Evolutionary conservation across 495 filamentous ascomycete species (phyloP).

Genomic region (Neurospora intermedia): DNA sequence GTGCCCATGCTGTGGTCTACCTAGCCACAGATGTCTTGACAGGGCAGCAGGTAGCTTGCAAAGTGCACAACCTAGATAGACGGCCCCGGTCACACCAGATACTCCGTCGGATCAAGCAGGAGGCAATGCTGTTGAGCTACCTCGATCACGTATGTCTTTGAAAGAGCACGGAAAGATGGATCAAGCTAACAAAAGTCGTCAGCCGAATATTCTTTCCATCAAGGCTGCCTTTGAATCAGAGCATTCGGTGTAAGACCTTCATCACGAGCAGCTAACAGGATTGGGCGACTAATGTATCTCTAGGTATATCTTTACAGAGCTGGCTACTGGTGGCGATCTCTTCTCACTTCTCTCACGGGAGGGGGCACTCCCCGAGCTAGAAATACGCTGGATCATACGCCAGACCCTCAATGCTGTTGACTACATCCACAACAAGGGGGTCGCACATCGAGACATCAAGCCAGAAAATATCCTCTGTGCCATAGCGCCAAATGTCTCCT

Average conservation of each 20-base stretch:
- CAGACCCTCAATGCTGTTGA: slow-evolving; percentile 70
- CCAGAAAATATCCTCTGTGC: slow-evolving; percentile 85
- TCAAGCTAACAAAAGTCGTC: not conserved
- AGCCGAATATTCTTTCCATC: slow-evolving; percentile 54
- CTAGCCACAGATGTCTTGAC: slow-evolving; percentile 60
- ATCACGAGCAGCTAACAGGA: not conserved
- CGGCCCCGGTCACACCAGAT: not conserved
- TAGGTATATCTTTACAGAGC: slow-evolving; percentile 56
- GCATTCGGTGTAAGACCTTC: slow-evolving; percentile 37
- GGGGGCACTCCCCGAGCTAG: slow-evolving; percentile 47
- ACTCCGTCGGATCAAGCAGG: slow-evolving; percentile 27
- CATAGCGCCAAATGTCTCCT: slow-evolving; percentile 39
- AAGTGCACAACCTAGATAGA: slow-evolving; percentile 35
- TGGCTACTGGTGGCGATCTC: slow-evolving; percentile 56
- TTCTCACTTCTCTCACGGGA: slow-evolving; percentile 41
- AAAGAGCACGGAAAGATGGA: not conserved
- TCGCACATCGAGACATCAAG: slow-evolving; percentile 91
- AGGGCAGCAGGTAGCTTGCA: slow-evolving; percentile 69
- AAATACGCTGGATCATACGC: slow-evolving; percentile 71
- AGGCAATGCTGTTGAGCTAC: slow-evolving; percentile 46
- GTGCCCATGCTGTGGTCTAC: slow-evolving; percentile 75
- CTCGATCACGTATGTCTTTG: slow-evolving; percentile 45
- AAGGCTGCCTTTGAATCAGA: slow-evolving; percentile 41
- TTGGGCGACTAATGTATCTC: not conserved
- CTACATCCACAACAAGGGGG: slow-evolving; percentile 67